A percentile compares a stretch with the other conserved stretches of the same genome.
Conservation (phyloP, 1,139 yeast genomes). For the Candida labiduridarum region DNA sequence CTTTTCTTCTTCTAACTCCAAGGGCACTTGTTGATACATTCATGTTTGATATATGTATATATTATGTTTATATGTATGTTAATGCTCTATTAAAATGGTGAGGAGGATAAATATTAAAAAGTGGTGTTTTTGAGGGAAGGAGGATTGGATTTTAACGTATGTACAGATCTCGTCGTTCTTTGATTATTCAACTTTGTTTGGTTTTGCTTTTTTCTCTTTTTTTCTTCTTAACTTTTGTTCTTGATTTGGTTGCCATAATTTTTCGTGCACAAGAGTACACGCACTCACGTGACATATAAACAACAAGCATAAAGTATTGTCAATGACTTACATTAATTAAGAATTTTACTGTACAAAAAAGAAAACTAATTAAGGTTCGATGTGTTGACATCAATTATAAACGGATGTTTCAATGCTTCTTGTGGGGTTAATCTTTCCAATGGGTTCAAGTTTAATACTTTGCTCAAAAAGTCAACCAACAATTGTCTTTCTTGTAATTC, state of each 20-base stretch:
- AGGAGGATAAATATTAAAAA: not conserved
- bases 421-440: slow-evolving; percentile 96
- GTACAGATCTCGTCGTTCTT: not conserved
- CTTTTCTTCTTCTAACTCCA: slow-evolving; percentile 75
- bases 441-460: slow-evolving; percentile 83
- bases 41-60: slow-evolving; percentile 43
- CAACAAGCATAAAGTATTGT: too few species aligned
- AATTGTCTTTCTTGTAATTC: slow-evolving; percentile 75
- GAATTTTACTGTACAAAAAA: not conserved
- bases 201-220: too few species aligned
- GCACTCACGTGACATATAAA: too few species aligned
- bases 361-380: slow-evolving; percentile 7
- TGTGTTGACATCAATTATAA: slow-evolving; percentile 50
- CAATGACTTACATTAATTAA: too few species aligned
- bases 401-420: slow-evolving; percentile 91
- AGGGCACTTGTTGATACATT: slow-evolving; percentile 88
- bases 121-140: not conserved
- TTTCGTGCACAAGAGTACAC: too few species aligned
- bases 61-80: not conserved
- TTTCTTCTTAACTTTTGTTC: too few species aligned
- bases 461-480: slow-evolving; percentile 75
- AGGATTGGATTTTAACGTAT: not conserved
- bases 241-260: too few species aligned
- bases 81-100: slow-evolving; percentile 1
- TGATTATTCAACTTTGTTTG: not conserved